Conservation (phyloP, 805 yeast species). For the Kodamaea kaohsiungensis region DNA sequence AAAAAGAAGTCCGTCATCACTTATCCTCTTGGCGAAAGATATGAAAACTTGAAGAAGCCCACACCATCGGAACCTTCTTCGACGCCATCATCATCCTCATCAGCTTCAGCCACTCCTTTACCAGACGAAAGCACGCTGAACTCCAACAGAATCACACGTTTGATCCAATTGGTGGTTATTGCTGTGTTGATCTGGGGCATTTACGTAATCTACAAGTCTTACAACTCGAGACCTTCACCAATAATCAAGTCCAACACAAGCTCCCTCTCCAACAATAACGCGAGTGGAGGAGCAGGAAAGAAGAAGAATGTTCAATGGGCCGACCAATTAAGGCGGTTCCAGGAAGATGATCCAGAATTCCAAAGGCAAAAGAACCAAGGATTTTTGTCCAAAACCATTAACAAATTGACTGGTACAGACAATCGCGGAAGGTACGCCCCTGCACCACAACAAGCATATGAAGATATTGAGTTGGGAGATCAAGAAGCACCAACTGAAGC, state of each 20-base stretch:
- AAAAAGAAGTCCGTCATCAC: constrained; percentile 24
- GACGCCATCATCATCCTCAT: constrained; percentile 3
- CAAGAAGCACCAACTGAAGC: constrained; percentile 23
- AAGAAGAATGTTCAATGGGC: constrained; percentile 52
- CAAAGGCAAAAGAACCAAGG: constrained; percentile 30
- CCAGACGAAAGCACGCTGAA: constrained; percentile 2
- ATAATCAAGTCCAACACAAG: constrained; percentile 29
- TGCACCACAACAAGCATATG: constrained; percentile 17
- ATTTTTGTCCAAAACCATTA: constrained; percentile 36
- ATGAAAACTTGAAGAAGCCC: constrained; percentile 4
- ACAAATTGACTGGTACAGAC: constrained; percentile 32
- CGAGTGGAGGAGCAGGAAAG: constrained; percentile 19
- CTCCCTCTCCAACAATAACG: constrained; percentile 21
- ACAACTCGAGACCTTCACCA: constrained; percentile 41
- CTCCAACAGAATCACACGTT: constrained; percentile 31
- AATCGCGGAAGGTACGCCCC: constrained; percentile 28
- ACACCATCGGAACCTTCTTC: not conserved
- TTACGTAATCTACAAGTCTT: constrained; percentile 38
- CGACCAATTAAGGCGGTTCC: constrained; percentile 39
- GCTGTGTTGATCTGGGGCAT: constrained; percentile 42
- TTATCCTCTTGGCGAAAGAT: constrained; percentile 30
- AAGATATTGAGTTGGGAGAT: constrained; percentile 24
- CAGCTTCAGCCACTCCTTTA: not conserved
- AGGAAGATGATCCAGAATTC: constrained; percentile 29
- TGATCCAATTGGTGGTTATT: constrained; percentile 42